These are phyloP conservation scores for Yarrowia porcina DNA, from an alignment of 805 yeast genomes.

Conservation along the genomic window DNA sequence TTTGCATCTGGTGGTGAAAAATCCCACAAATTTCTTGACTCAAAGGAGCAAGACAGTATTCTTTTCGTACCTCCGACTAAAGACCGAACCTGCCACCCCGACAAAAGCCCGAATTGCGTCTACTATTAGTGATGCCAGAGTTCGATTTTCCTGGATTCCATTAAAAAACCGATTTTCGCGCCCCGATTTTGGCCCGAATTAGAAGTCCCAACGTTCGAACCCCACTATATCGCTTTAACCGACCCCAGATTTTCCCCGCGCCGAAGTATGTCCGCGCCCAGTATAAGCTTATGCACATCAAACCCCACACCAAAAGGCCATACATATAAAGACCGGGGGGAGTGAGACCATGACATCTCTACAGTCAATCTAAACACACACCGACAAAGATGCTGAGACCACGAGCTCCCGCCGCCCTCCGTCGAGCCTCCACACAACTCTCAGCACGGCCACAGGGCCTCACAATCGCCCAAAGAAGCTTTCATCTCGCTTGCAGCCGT, in stretches of 20 bases:
- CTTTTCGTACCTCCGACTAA: neutral
- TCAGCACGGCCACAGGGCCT: neutral
- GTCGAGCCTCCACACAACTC: neutral
- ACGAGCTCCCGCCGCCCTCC: conserved; percentile 4
- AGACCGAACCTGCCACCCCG: neutral
- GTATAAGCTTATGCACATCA: conserved; percentile 11
- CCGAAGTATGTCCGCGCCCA: conserved; percentile 22
- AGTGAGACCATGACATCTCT: neutral
- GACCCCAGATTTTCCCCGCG: conserved; percentile 20
- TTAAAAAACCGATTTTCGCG: neutral
- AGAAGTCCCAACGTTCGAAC: conserved; percentile 12
- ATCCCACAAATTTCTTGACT: no score
- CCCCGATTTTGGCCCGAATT: conserved; percentile 11
- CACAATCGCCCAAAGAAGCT: neutral
- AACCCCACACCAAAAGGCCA: conserved; percentile 16
- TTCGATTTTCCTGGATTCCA: neutral
- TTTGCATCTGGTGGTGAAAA: no score
- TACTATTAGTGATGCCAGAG: neutral
- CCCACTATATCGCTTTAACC: neutral
- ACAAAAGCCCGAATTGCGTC: neutral
- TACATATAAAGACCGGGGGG: conserved; percentile 17
- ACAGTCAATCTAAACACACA: neutral
- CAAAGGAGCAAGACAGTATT: no score
- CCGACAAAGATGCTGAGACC: conserved; percentile 1
- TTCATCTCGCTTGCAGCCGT: conserved; percentile 12